phyloP scores from a whole-genome alignment of 2,329 filamentous ascomycete genomes.

The Neopestalotiopsis rosae region DNA sequence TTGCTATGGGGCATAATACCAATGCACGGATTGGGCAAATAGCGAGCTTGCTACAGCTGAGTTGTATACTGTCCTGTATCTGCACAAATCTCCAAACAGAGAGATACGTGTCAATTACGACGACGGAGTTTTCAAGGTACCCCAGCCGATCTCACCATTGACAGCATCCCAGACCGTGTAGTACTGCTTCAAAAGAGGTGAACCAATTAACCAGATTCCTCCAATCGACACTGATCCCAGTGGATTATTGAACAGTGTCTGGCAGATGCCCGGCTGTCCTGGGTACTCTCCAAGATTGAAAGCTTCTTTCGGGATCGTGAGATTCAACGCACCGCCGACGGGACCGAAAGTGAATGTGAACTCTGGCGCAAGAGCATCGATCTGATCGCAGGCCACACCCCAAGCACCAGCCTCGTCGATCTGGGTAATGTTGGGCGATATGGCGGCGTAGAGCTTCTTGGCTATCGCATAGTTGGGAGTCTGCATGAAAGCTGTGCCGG shows the following conservation, averaged over 20 bases:
- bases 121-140: neutral
- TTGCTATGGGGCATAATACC: too few relatives aligned
- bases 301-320: constrained; percentile 34
- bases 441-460: constrained; percentile 34
- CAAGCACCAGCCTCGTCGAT: constrained; percentile 37
- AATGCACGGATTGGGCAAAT: too few relatives aligned
- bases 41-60: too few relatives aligned
- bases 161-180: constrained; percentile 42
- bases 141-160: constrained; percentile 30
- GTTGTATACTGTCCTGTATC: too few relatives aligned
- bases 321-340: constrained; percentile 27
- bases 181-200: constrained; percentile 39
- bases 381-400: constrained; percentile 37
- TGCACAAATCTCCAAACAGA: too few relatives aligned
- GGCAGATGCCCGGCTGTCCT: constrained; percentile 34
- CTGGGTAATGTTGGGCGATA: constrained; percentile 35
- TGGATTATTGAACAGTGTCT: constrained; percentile 36
- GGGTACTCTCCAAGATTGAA: constrained; percentile 41
- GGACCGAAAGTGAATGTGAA: constrained; percentile 37
- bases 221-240: constrained; percentile 20
- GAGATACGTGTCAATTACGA: neutral
- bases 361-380: constrained; percentile 33
- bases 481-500: constrained; percentile 37
- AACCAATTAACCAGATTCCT: constrained; percentile 38
- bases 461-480: constrained; percentile 35